Conservation (phyloP, 2,329 filamentous ascomycete species). For the Acarospora socialis region DNA sequence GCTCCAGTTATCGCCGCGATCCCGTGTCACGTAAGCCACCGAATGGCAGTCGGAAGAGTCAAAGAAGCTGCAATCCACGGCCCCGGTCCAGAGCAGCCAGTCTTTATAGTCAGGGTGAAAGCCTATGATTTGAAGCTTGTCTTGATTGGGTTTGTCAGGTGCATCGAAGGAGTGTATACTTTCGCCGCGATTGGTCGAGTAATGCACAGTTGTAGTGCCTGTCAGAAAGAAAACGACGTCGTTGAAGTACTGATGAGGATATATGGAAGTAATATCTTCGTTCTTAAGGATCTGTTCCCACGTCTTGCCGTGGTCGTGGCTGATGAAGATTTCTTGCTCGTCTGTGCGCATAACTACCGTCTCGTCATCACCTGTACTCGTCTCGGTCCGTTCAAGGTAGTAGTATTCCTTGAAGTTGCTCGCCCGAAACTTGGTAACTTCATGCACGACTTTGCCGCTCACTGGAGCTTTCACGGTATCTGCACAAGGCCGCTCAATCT, state of each 20-base stretch:
- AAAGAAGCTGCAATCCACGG: conserved; percentile 46
- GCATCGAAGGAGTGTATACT: conserved; percentile 61
- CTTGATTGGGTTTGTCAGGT: conserved; percentile 43
- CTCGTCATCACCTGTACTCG: conserved; percentile 54
- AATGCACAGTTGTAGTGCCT: conserved; percentile 50
- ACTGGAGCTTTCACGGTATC: conserved; percentile 44
- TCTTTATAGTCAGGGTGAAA: conserved; percentile 81
- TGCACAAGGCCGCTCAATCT: conserved; percentile 62
- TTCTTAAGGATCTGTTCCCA: conserved; percentile 62
- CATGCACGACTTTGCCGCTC: conserved; percentile 51
- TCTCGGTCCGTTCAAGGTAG: conserved; percentile 67
- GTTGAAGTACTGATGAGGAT: conserved; percentile 66
- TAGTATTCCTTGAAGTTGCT: conserved; percentile 41
- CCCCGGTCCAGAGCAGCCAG: conserved; percentile 84
- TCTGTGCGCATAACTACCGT: conserved; percentile 50
- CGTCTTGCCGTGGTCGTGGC: conserved; percentile 73
- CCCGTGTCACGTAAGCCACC: conserved; percentile 61
- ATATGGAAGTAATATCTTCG: conserved; percentile 55
- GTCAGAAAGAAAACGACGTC: conserved; percentile 83
- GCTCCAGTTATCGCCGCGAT: conserved; percentile 68
- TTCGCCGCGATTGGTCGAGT: conserved; percentile 65
- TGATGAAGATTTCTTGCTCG: conserved; percentile 52
- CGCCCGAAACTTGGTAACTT: conserved; percentile 48
- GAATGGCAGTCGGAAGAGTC: conserved; percentile 48
- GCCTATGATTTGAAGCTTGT: conserved; percentile 40